A percentile compares a stretch with the other conserved stretches of the same genome.
Conservation (phyloP, 306 rosid genomes). For the Rosa rugosa region DNA sequence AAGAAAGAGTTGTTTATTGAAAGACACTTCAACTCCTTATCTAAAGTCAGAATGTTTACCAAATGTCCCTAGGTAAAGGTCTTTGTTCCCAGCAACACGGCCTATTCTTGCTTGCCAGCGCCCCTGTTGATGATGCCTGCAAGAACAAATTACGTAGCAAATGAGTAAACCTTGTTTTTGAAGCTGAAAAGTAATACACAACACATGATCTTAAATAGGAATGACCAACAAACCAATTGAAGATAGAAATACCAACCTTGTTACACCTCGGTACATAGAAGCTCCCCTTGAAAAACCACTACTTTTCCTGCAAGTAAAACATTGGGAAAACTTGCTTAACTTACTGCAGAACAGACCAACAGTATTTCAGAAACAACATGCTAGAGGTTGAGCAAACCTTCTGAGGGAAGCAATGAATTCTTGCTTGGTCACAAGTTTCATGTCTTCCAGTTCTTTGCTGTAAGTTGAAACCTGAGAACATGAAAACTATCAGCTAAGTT, state of each 20-base stretch:
- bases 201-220: neutral
- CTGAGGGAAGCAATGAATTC: constrained; percentile 93
- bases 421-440: constrained; percentile 87
- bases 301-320: constrained; percentile 65
- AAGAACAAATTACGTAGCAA: neutral
- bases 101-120: constrained; percentile 99
- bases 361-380: neutral
- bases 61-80: constrained; percentile 87
- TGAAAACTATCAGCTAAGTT: neutral
- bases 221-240: neutral
- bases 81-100: constrained; percentile 98
- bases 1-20: neutral
- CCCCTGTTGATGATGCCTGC: constrained; percentile 98
- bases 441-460: constrained; percentile 76
- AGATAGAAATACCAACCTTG: constrained; percentile 50
- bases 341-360: neutral
- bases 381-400: constrained; percentile 41
- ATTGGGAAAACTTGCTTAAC: neutral
- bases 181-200: neutral
- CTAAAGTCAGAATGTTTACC: constrained; percentile 39
- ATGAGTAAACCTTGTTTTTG: neutral
- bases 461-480: constrained; percentile 65
- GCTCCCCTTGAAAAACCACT: constrained; percentile 98
- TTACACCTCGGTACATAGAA: constrained; percentile 89
- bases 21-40: neutral